phyloP scores from a whole-genome alignment of 2,329 filamentous ascomycete genomes.

The Chaetothyriales sp. region DNA sequence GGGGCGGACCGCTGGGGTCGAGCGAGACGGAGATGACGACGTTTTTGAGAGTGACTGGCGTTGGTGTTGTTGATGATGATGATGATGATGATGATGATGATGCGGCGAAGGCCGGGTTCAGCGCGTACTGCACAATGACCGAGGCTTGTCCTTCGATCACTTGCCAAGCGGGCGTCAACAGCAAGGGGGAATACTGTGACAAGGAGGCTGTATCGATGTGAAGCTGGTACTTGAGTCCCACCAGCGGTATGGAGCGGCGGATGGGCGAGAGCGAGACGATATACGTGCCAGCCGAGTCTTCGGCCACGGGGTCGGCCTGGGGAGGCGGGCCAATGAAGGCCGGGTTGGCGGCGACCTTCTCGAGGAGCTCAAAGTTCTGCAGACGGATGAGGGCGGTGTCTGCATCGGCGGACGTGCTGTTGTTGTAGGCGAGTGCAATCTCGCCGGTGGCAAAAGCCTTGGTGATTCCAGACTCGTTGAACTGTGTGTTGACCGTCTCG shows the following conservation, averaged over 20 bases:
- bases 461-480: slow-evolving; percentile 57
- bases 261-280: slow-evolving; percentile 58
- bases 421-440: slow-evolving; percentile 72
- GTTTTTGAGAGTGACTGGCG: slow-evolving; percentile 49
- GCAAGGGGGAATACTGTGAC: slow-evolving; percentile 51
- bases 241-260: slow-evolving; percentile 45
- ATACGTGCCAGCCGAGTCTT: slow-evolving; percentile 60
- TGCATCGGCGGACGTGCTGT: slow-evolving; percentile 30
- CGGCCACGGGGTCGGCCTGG: slow-evolving; percentile 9
- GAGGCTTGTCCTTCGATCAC: slow-evolving; percentile 72
- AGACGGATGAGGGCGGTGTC: slow-evolving; percentile 56
- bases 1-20: slow-evolving; percentile 27
- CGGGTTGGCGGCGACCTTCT: slow-evolving; percentile 85
- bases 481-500: slow-evolving; percentile 75
- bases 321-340: slow-evolving; percentile 53
- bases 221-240: slow-evolving; percentile 86
- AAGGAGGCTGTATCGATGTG: slow-evolving; percentile 49
- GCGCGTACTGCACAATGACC: slow-evolving; percentile 65
- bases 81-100: slow-evolving; percentile 22
- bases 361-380: slow-evolving; percentile 74
- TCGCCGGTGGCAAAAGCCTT: slow-evolving; percentile 69
- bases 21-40: slow-evolving; percentile 51
- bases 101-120: slow-evolving; percentile 53
- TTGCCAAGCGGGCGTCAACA: slow-evolving; percentile 67
- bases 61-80: slow-evolving; percentile 22